Evolutionary conservation across 805 yeast species (phyloP), one percentile per base, ranked within the genome.

Genomic region (Spathaspora arborariae): DNA sequence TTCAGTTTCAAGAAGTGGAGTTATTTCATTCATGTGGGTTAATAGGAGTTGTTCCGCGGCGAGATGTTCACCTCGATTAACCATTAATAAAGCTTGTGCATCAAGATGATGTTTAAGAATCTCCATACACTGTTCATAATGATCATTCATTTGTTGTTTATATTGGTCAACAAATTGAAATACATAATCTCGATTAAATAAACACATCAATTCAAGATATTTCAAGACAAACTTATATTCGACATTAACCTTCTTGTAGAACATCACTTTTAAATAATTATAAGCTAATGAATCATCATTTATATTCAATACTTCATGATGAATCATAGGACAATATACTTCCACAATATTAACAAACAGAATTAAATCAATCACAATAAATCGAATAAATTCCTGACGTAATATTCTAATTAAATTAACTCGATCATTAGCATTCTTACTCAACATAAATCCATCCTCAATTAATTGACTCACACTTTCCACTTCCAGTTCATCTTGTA

Each of bases 331-430:
- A 42, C 64, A 56, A 51, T 68, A 60, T 13, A 54, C 55, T 11
- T 67, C 56, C 9, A 81, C 58, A 4, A 74, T 46, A 2, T 43
- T 45, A 3, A 74, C 72, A 56, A 79, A 63, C 7, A 59, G 64
- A 1, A 45, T 49, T 1, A 69, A 56, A 50, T 76, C 72, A 4
- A 60, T 56, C 1, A 43, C 46, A 1, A 60, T 46, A 33, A 69
- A 56, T 21, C 42, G 42, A 11, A 39, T 51, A 45, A 67, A 68
- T 44, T 68, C 59, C 1, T 46, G 49, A 34, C 51, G 53, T 16
- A 71, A 47, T 4, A 63, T 57, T 11, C 42, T 41, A 2, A 60
- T 45, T 34, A 68, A 49, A 18, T 59, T 57, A 1, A 54, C n/a
- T 40, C 57, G 55, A 27, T 67, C 72, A 3, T 48, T 19, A 2